A percentile compares a stretch with the other conserved stretches of the same genome.
Evolutionary conservation across 768 basidiomycete genomes (phyloP).

Genomic region (Austroboletus festivus): DNA sequence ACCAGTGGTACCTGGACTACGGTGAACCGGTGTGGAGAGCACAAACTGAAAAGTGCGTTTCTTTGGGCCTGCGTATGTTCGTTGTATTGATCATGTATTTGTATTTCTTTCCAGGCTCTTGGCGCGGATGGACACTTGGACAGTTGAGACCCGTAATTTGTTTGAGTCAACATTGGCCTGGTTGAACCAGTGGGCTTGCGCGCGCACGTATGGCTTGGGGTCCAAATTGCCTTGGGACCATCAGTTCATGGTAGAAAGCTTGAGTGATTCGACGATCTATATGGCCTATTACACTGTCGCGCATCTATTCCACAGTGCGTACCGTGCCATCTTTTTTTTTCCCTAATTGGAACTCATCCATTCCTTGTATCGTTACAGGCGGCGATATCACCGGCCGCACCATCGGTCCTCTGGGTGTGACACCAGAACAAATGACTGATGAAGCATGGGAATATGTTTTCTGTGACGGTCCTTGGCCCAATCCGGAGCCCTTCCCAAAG

Average conservation of each 20-base stretch:
- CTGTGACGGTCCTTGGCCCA: constrained; percentile 73
- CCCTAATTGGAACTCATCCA: constrained; percentile 8
- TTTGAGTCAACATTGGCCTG: constrained; percentile 92
- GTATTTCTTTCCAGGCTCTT: constrained; percentile 52
- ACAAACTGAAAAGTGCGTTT: constrained; percentile 68
- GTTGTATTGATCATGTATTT: constrained; percentile 1
- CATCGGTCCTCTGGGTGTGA: constrained; percentile 81
- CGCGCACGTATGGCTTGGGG: constrained; percentile 94
- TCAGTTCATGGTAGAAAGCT: constrained; percentile 91
- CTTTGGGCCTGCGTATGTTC: background rate
- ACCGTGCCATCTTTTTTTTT: too few species aligned
- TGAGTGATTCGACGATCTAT: constrained; percentile 98
- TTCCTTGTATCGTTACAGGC: constrained; percentile 36
- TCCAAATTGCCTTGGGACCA: constrained; percentile 97
- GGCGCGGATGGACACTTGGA: constrained; percentile 85
- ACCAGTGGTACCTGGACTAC: constrained; percentile 99
- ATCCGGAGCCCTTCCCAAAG: constrained; percentile 56
- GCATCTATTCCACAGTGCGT: constrained; percentile 84
- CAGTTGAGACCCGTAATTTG: constrained; percentile 84
- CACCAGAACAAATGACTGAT: constrained; percentile 91
- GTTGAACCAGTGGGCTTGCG: constrained; percentile 99
- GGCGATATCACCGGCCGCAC: constrained; percentile 74
- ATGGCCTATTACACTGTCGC: constrained; percentile 98
- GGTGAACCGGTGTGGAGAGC: constrained; percentile 89
- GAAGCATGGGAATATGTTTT: constrained; percentile 97